Percentiles rank a stretch among this genome's conserved stretches.
Conservation (phyloP, 495 filamentous ascomycete species). For the Podospora pseudoanserina region DNA sequence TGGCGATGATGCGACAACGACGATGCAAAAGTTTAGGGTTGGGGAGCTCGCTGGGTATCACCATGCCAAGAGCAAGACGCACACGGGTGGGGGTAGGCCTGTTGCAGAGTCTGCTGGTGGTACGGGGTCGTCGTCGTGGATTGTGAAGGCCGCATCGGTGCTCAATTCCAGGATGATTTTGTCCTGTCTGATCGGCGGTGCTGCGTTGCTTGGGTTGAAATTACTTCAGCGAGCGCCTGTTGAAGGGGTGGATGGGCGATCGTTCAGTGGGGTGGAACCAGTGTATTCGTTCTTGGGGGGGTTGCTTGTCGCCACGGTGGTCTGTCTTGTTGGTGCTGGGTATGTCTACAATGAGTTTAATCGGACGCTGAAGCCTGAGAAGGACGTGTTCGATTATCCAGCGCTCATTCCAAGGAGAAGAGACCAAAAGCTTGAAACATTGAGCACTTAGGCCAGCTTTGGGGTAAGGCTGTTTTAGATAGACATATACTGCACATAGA, state of each 20-base stretch:
- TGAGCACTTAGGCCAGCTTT: too few species aligned
- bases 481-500: neutral
- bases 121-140: too few species aligned
- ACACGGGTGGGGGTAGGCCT: too few species aligned
- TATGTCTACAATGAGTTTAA: neutral
- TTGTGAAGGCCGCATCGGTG: too few species aligned
- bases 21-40: constrained; percentile 7
- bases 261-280: too few species aligned
- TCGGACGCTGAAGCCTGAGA: constrained; percentile 1
- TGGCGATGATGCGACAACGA: constrained; percentile 48
- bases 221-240: too few species aligned
- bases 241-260: too few species aligned
- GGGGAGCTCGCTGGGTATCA: neutral
- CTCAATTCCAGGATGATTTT: too few species aligned
- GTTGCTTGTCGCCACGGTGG: neutral
- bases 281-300: neutral
- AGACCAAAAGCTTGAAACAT: too few species aligned
- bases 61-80: neutral
- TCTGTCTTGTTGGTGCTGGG: neutral
- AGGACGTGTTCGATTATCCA: constrained; percentile 1
- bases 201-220: too few species aligned
- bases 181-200: too few species aligned
- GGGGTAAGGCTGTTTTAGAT: neutral
- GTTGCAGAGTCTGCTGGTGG: too few species aligned
- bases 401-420: constrained; percentile 4